Percentiles rank a stretch among this genome's conserved stretches.
Evolutionary conservation across 1,284 basidiomycete genomes (phyloP).

Genomic region (Cystobasidiaceae sp.): DNA sequence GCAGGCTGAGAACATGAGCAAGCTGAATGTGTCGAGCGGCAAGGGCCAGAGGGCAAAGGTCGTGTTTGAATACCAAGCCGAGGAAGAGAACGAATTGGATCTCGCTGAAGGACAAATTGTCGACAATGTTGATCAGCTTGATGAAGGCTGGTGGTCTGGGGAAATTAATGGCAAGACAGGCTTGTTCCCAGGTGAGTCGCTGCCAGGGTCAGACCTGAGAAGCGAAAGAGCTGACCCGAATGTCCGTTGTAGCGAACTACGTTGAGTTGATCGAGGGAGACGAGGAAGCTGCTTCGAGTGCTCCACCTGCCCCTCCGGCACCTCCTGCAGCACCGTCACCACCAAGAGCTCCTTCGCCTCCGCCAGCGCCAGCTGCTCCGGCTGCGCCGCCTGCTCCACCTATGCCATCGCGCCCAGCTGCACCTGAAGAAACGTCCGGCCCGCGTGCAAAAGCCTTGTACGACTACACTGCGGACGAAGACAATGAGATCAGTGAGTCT

Average conservation of each 20-base stretch:
- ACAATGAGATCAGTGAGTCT: conserved; percentile 67
- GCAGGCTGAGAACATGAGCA: conserved; percentile 33
- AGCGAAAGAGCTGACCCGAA: not conserved
- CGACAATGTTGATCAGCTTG: conserved; percentile 73
- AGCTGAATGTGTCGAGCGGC: conserved; percentile 15
- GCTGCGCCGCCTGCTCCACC: conserved; percentile 42
- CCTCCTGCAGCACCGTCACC: no score
- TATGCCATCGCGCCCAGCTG: conserved; percentile 45
- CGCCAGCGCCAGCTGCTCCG: conserved; percentile 49
- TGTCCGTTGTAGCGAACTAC: conserved; percentile 57
- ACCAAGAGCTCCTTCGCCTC: conserved; percentile 47
- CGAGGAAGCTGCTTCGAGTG: no score
- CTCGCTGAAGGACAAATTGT: conserved; percentile 75
- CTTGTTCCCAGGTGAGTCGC: conserved; percentile 56
- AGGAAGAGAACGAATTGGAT: conserved; percentile 77
- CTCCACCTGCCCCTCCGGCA: no score
- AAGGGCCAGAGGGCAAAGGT: conserved; percentile 51
- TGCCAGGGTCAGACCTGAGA: not conserved
- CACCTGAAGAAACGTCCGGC: conserved; percentile 50
- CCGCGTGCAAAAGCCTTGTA: conserved; percentile 64
- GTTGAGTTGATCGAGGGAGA: conserved; percentile 62
- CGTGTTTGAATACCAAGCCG: conserved; percentile 70
- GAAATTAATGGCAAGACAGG: conserved; percentile 60
- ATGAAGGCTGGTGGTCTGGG: conserved; percentile 89
- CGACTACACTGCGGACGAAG: conserved; percentile 78